Conservation (phyloP, 106 monocot genomes). For the Triglochin maritima region DNA sequence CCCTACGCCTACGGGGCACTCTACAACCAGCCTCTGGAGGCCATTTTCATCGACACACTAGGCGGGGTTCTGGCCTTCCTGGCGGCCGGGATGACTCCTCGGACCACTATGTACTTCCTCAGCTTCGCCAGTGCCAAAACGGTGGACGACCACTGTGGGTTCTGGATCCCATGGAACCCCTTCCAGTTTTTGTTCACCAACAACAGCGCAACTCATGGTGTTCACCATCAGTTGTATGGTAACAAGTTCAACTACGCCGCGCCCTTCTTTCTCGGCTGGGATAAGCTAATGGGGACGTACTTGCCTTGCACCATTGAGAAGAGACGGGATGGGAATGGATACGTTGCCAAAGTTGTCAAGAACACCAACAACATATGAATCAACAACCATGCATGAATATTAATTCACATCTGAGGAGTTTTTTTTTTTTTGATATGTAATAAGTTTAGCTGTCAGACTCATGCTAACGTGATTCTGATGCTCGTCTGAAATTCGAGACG, state of each 20-base stretch:
- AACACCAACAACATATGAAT: background rate
- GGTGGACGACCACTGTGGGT: constrained; percentile 19
- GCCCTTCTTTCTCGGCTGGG: constrained; percentile 26
- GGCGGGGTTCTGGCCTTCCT: constrained; percentile 11
- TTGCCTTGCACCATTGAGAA: constrained; percentile 13
- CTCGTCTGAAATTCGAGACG: too few species aligned
- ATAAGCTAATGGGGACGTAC: constrained; percentile 19
- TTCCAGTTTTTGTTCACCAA: constrained; percentile 11
- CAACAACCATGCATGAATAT: too few species aligned
- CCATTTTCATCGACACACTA: constrained; percentile 15
- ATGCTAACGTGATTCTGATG: too few species aligned
- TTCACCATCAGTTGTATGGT: constrained; percentile 12
- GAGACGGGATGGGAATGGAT: constrained; percentile 6
- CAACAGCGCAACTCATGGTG: constrained; percentile 14
- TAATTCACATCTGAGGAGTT: too few species aligned
- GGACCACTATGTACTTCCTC: constrained; percentile 12
- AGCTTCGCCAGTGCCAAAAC: constrained; percentile 7
- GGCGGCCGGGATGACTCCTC: constrained; percentile 2
- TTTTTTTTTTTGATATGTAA: too few species aligned
- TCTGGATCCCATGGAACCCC: constrained; percentile 18
- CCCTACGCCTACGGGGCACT: constrained; percentile 19
- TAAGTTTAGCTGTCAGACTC: too few species aligned
- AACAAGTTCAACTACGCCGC: constrained; percentile 17
- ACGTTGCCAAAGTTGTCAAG: background rate
- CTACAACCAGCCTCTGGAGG: constrained; percentile 20